These are phyloP conservation scores for Lupinus albus DNA, from an alignment of 306 rosid species.

Conservation along the genomic window DNA sequence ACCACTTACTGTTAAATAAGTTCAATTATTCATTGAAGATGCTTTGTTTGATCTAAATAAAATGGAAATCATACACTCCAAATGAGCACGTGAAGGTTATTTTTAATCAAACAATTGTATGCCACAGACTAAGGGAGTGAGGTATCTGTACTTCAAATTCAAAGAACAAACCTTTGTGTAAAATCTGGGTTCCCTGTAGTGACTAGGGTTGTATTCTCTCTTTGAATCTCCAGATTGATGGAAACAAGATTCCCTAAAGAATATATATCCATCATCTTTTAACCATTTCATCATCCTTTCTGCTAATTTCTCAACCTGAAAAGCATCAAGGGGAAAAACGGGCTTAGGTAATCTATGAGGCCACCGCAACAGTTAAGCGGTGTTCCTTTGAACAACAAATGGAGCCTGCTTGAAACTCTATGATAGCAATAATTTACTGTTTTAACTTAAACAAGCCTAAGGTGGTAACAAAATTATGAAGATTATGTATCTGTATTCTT, in stretches of 20 bases:
- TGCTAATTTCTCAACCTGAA: slow-evolving; percentile 72
- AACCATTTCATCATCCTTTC: slow-evolving; percentile 87
- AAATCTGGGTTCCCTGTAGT: slow-evolving; percentile 90
- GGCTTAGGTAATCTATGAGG: slow-evolving; percentile 16
- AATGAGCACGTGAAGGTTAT: slow-evolving; percentile 19
- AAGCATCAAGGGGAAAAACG: slow-evolving; percentile 19
- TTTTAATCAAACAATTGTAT: slow-evolving; percentile 21
- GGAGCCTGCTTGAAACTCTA: background rate
- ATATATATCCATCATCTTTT: slow-evolving; percentile 79
- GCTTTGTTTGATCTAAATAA: slow-evolving; percentile 22
- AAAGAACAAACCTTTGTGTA: slow-evolving; percentile 79
- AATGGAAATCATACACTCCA: slow-evolving; percentile 24
- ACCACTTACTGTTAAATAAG: slow-evolving; percentile 20
- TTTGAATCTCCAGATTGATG: slow-evolving; percentile 97
- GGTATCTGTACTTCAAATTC: background rate
- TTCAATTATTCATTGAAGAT: slow-evolving; percentile 12
- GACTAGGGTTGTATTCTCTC: slow-evolving; percentile 92
- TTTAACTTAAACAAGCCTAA: slow-evolving; percentile 1
- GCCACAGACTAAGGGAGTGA: slow-evolving; percentile 1
- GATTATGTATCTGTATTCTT: background rate
- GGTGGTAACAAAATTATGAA: slow-evolving; percentile 27
- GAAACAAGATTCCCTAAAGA: slow-evolving; percentile 94
- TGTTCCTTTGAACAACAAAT: slow-evolving; percentile 9
- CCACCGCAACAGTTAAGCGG: slow-evolving; percentile 17
- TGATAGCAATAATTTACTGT: background rate